phyloP scores from a whole-genome alignment of 371 early-diverging fungal species.

The Sporodiniella umbellata region DNA sequence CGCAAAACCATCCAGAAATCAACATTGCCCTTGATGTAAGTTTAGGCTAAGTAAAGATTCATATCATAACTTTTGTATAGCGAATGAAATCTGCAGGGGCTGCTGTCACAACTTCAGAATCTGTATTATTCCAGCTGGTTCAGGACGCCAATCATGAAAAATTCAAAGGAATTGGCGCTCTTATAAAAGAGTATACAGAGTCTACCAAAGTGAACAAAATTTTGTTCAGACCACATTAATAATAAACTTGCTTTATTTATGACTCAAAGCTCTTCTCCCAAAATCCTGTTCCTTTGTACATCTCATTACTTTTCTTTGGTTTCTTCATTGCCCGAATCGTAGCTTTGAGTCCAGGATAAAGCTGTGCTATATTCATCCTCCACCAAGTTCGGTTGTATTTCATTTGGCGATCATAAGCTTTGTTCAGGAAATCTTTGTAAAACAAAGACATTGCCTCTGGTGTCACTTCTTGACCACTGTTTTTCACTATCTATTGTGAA shows the following conservation, averaged over 20 bases:
- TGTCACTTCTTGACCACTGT: constrained; percentile 50
- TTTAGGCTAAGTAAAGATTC: neutral
- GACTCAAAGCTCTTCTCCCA: constrained; percentile 55
- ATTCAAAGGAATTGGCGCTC: constrained; percentile 73
- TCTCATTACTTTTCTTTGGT: neutral
- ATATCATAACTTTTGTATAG: constrained; percentile 27
- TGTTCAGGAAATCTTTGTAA: constrained; percentile 75
- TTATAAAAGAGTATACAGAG: constrained; percentile 81
- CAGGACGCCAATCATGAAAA: constrained; percentile 73
- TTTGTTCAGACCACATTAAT: constrained; percentile 33
- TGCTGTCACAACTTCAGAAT: constrained; percentile 82
- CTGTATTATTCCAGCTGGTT: constrained; percentile 89
- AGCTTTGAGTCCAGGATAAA: constrained; percentile 68
- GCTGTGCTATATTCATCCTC: constrained; percentile 64
- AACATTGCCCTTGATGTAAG: constrained; percentile 79
- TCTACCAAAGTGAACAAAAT: constrained; percentile 63
- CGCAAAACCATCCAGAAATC: constrained; percentile 81
- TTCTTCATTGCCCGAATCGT: constrained; percentile 35
- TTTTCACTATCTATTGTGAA: constrained; percentile 23
- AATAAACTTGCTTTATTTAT: constrained; percentile 9
- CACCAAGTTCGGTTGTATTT: constrained; percentile 77
- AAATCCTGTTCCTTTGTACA: constrained; percentile 28
- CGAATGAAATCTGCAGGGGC: constrained; percentile 78
- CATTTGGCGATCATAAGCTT: constrained; percentile 69
- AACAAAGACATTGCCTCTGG: constrained; percentile 73